Conservation (phyloP, 2,329 filamentous ascomycete species). For the Fusarium setosum region DNA sequence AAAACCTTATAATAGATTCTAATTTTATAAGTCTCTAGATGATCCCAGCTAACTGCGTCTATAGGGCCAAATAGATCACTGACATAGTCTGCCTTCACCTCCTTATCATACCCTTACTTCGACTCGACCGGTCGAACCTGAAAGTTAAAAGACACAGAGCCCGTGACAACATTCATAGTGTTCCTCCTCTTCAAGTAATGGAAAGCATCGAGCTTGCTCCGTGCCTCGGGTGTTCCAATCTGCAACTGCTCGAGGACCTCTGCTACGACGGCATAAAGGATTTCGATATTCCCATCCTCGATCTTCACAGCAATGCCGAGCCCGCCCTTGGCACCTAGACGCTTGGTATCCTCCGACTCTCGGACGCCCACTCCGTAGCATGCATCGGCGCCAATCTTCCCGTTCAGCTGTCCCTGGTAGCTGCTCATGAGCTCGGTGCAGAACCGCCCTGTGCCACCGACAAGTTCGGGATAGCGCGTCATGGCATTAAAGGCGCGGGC, state of each 20-base stretch:
- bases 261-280: slow-evolving; percentile 55
- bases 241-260: slow-evolving; percentile 58
- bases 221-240: slow-evolving; percentile 48
- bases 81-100: too few relatives aligned
- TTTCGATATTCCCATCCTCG: slow-evolving; percentile 58
- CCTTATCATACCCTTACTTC: neutral
- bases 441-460: slow-evolving; percentile 58
- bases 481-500: slow-evolving; percentile 56
- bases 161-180: slow-evolving; percentile 52
- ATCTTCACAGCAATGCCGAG: slow-evolving; percentile 60
- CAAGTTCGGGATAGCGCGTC: slow-evolving; percentile 53
- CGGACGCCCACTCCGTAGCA: slow-evolving; percentile 59
- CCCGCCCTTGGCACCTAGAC: slow-evolving; percentile 49
- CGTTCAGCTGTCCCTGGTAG: slow-evolving; percentile 52
- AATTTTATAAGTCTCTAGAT: too few relatives aligned
- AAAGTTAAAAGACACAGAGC: slow-evolving; percentile 37
- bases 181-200: slow-evolving; percentile 50
- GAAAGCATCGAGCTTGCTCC: slow-evolving; percentile 46
- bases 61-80: neutral
- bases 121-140: slow-evolving; percentile 7
- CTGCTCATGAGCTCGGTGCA: slow-evolving; percentile 57
- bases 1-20: too few relatives aligned
- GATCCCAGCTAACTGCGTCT: neutral
- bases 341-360: slow-evolving; percentile 49
- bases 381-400: slow-evolving; percentile 61